Evolutionary conservation across 2,329 filamentous ascomycete species (phyloP).

Genomic region (Cladosporium phlei): DNA sequence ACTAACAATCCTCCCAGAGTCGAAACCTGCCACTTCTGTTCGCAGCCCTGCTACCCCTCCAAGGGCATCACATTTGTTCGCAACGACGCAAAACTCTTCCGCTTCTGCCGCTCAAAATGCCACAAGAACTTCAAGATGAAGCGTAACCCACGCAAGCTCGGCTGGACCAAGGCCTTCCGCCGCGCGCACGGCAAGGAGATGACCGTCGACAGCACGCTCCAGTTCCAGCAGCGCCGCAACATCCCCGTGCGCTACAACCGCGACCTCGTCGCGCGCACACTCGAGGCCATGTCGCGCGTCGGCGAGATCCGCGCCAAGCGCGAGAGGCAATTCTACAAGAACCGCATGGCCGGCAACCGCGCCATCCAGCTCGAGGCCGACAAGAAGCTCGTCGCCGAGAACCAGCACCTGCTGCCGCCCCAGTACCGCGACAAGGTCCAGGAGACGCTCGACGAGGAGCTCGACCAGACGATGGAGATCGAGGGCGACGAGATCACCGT

Average conservation of each 20-base stretch:
- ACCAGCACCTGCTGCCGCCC: slow-evolving; percentile 81
- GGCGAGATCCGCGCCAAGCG: slow-evolving; percentile 76
- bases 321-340: slow-evolving; percentile 90
- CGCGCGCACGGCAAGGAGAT: slow-evolving; percentile 74
- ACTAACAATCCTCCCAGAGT: slow-evolving; percentile 36
- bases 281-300: slow-evolving; percentile 88
- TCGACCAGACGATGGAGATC: slow-evolving; percentile 53
- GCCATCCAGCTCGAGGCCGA: slow-evolving; percentile 74
- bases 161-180: slow-evolving; percentile 94
- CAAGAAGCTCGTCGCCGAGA: slow-evolving; percentile 82
- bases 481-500: slow-evolving; percentile 18
- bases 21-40: slow-evolving; percentile 69
- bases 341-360: slow-evolving; percentile 86
- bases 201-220: slow-evolving; percentile 90
- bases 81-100: slow-evolving; percentile 62
- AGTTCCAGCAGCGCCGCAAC: slow-evolving; percentile 89
- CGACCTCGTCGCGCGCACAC: slow-evolving; percentile 78
- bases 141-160: slow-evolving; percentile 92
- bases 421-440: slow-evolving; percentile 40
- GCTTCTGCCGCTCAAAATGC: slow-evolving; percentile 64
- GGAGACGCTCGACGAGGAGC: slow-evolving; percentile 53
- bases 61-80: slow-evolving; percentile 64
- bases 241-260: slow-evolving; percentile 93
- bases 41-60: slow-evolving; percentile 60
- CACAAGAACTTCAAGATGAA: slow-evolving; percentile 90